A percentile compares a stretch with the other conserved stretches of the same genome.
Evolutionary conservation across 306 rosid genomes (phyloP).

Genomic region (Quercus bicolor): DNA sequence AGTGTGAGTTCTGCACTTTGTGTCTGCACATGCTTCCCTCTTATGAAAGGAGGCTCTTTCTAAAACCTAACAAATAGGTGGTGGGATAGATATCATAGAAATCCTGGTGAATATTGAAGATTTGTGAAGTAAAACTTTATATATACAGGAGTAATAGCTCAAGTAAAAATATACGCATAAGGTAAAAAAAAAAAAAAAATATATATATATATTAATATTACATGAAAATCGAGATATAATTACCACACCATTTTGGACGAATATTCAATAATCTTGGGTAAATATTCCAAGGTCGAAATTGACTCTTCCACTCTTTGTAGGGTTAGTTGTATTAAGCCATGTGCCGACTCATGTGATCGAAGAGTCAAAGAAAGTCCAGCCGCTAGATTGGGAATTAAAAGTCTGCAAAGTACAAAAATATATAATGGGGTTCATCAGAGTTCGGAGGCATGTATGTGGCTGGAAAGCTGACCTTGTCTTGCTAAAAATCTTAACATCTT

Average conservation of each 20-base stretch:
- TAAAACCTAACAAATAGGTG: neutral
- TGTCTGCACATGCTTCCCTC: neutral
- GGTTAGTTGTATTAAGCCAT: conserved; percentile 15
- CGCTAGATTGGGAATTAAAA: neutral
- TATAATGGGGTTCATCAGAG: neutral
- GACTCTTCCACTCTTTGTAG: neutral
- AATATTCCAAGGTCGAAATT: neutral
- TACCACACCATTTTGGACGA: neutral
- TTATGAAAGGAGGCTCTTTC: neutral
- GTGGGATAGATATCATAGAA: neutral
- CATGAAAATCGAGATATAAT: too few relatives aligned
- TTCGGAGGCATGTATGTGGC: neutral
- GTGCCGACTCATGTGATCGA: conserved; percentile 16
- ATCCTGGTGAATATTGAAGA: neutral
- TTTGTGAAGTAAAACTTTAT: neutral
- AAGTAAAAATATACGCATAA: too few relatives aligned
- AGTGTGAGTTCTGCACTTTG: neutral
- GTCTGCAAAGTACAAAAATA: neutral
- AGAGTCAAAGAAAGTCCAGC: neutral
- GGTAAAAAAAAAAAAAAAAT: too few relatives aligned
- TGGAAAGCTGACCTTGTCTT: neutral
- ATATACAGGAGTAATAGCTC: too few relatives aligned
- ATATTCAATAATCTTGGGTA: neutral
- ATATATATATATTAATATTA: neutral
- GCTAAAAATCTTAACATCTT: neutral